Base-by-base conservation (phyloP, 345 rosid species). In the Erodium maritimum region DNA sequence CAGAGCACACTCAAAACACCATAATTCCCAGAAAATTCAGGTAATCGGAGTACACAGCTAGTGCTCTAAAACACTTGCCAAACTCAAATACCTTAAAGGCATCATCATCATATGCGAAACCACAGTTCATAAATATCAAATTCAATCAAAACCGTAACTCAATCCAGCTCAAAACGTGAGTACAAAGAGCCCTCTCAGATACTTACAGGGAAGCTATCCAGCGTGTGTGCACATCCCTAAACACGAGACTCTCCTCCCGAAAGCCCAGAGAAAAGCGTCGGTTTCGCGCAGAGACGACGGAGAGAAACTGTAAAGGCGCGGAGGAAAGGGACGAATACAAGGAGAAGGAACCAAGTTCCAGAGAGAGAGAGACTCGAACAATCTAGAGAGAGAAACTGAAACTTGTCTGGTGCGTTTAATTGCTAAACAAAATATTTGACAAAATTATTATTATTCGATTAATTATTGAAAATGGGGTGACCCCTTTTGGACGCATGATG, bases 261-360 rank as follows among this genome's bases (percentile, higher is more conserved):
- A 42, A 4, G 10, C 51, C 6, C 51, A 46, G 6, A 56, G 51
- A 20, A 50, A 64, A 65, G 69, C 58, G 67, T 63, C 70, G 69
- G 73, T 57, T 45, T 23, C 66, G 20, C 65, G 53, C 52, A 54
- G 70, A 67, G 71, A 65, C 65, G 65, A 65, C 60, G 64, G 55
- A 16, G 70, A 78, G 80, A 73, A 71, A 62, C 71, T 62, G 62
- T 65, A 73, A 77, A 73, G 77, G 70, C 73, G 11, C 48, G 12
- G 48, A 42, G 48, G 17, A 42, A 42, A 42, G 48, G 11, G 48
- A 42, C 17, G 48, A 14, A 11, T 12, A 42, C 14, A 42, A 11
- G 46, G 46, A 37, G 46, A 12, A 10, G 48, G 48, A 42, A 42
- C 48, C 48, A 42, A 42, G 48, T 42, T 42, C 48, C 12, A 19